Evolutionary conservation across 2,329 filamentous ascomycete genomes (phyloP), one percentile per base, ranked within the genome.

Genomic region (Xylaria sp.): DNA sequence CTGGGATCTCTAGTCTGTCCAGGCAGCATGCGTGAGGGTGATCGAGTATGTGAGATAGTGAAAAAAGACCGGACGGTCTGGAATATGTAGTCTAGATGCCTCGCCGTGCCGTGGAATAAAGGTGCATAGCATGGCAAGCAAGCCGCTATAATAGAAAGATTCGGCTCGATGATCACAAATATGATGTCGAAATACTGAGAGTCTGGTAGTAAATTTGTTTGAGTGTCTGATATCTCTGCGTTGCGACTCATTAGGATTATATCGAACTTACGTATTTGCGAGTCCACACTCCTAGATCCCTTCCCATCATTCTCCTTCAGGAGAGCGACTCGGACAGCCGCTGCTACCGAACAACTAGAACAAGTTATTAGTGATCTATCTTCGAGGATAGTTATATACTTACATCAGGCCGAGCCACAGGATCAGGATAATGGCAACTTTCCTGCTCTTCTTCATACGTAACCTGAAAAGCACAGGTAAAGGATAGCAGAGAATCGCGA

Each of bases 101-200:
- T 25, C 3, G 45, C 22, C 36, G 36, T 39, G 4, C 63, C 49
- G 5, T 17, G 31, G 7, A 69, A 15, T 0, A 70, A 38, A 4
- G 55, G 53, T 1, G 66, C 66, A 22, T 66, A 70, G 50, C 44
- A 59, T 1, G 68, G 68, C 2, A 70, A 45, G 36, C 56, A 68
- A 0, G 54, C 68, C 0, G 68, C 66, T 6, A 68, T 49, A n/a
- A 70, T 70, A 15, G 68, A 68, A n/a, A 39, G 54, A 42, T 70
- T 31, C 1, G 68, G 66, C 29, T 70, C 68, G 10, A 70, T 9
- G 13, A 68, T 31, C 2, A 39, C 15, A 3, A 53, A 22, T 6
- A 67, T 38, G 7, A 67, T 39, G 5, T 39, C 36, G 13, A 39
- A 5, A 39, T 39, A 39, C 15, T 39, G 5, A 17, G 36, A 39